These are phyloP conservation scores for Lepraria neglecta DNA, from an alignment of 495 filamentous ascomycete genomes.

Conservation along the genomic window DNA sequence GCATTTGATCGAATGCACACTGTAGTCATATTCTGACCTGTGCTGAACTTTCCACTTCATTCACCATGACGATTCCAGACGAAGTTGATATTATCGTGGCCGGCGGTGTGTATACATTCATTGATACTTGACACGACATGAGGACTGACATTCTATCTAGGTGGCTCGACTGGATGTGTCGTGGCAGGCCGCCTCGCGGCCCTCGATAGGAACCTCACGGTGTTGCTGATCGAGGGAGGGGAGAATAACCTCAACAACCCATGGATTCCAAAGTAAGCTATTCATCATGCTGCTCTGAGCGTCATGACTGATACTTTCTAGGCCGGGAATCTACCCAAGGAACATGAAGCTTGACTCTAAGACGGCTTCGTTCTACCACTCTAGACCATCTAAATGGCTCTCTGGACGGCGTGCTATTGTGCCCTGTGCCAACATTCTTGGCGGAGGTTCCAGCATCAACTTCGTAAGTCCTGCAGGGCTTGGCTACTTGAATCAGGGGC, in stretches of 20 bases:
- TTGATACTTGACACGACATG: neutral
- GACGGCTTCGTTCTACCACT: constrained; percentile 80
- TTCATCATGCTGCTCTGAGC: neutral
- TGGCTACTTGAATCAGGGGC: neutral
- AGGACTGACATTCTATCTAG: constrained; percentile 22
- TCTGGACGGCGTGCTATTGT: constrained; percentile 67
- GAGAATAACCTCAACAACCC: constrained; percentile 78
- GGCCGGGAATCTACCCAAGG: constrained; percentile 69
- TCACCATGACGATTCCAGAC: constrained; percentile 47
- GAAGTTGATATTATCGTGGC: constrained; percentile 83
- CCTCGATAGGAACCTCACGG: constrained; percentile 71
- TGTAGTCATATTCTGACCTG: neutral
- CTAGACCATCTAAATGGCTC: constrained; percentile 65
- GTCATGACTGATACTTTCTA: constrained; percentile 17
- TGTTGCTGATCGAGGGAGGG: constrained; percentile 71
- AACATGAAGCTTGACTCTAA: constrained; percentile 84
- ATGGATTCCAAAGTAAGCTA: constrained; percentile 41
- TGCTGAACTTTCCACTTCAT: neutral
- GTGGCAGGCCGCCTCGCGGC: constrained; percentile 74
- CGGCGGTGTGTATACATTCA: constrained; percentile 47
- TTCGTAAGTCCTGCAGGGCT: constrained; percentile 44
- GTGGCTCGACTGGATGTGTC: constrained; percentile 63
- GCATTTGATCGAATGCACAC: neutral
- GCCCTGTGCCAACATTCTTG: constrained; percentile 70
- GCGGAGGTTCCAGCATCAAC: constrained; percentile 75